phyloP scores from a whole-genome alignment of 1,284 basidiomycete genomes.

The Ganoderma lingzhi region DNA sequence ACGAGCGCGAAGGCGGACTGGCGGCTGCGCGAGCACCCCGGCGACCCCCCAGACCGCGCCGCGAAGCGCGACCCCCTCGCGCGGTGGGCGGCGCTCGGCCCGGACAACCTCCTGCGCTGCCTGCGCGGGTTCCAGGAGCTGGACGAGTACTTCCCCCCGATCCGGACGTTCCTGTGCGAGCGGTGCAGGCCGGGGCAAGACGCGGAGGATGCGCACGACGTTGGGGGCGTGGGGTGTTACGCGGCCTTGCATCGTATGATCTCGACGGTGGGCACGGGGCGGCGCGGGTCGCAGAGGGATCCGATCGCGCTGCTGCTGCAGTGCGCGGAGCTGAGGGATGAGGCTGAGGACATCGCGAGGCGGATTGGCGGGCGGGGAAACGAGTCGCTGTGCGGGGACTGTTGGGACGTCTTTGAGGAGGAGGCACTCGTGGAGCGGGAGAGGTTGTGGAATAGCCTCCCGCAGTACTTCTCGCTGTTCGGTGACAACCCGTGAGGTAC shows the following conservation, averaged over 20 bases:
- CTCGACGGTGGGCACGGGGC: neutral
- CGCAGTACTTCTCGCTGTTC: neutral
- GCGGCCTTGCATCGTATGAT: neutral
- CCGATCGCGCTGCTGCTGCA: neutral
- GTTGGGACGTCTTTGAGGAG: neutral
- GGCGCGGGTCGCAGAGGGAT: neutral
- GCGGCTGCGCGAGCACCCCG: slow-evolving; percentile 10
- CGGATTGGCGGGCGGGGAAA: neutral
- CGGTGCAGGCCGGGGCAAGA: neutral
- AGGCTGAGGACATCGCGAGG: neutral
- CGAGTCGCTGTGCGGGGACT: neutral
- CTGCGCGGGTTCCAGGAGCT: slow-evolving; percentile 19
- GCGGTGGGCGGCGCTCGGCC: slow-evolving; percentile 25
- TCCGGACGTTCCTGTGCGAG: slow-evolving; percentile 4
- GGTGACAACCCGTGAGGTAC: neutral
- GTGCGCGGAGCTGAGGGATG: neutral
- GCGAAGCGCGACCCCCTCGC: slow-evolving; percentile 18
- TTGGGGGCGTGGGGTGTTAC: neutral
- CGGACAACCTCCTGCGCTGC: slow-evolving; percentile 22
- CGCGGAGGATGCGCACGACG: neutral
- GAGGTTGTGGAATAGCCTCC: neutral
- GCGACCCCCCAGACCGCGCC: neutral
- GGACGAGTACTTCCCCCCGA: slow-evolving; percentile 2
- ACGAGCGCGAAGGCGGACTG: slow-evolving; percentile 20
- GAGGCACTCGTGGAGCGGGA: neutral